Evolutionary conservation across 345 rosid genomes (phyloP).

Genomic region (Theobroma cacao): DNA sequence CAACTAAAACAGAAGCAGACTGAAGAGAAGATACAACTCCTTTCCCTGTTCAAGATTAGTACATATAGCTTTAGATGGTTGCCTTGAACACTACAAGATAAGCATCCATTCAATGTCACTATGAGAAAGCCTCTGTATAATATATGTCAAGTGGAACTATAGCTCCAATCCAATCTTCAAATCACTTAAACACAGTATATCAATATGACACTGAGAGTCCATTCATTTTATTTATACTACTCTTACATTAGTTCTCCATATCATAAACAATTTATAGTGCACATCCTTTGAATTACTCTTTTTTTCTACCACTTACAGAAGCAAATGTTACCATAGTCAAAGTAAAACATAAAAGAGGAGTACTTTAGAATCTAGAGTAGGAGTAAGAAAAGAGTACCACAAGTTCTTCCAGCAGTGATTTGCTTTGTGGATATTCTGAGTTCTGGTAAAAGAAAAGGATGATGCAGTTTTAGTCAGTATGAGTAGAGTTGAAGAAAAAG

Average conservation of each 20-base stretch:
- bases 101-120: background rate
- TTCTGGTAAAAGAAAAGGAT: conserved; percentile 20
- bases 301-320: background rate
- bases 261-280: background rate
- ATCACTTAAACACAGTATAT: background rate
- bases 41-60: background rate
- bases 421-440: conserved; percentile 22
- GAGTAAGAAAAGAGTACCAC: conserved; percentile 20
- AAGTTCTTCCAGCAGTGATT: conserved; percentile 25
- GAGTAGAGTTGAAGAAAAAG: background rate
- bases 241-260: background rate
- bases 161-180: too few relatives aligned
- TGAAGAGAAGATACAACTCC: background rate
- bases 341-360: background rate
- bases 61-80: background rate
- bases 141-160: background rate
- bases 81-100: background rate
- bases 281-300: background rate
- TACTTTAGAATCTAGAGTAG: too few relatives aligned
- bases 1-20: background rate
- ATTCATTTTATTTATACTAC: background rate
- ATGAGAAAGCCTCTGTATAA: background rate
- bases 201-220: background rate
- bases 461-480: background rate
- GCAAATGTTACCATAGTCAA: background rate